Base-by-base conservation (phyloP, 2,329 filamentous ascomycete species). In the Arthroderma sp. region DNA sequence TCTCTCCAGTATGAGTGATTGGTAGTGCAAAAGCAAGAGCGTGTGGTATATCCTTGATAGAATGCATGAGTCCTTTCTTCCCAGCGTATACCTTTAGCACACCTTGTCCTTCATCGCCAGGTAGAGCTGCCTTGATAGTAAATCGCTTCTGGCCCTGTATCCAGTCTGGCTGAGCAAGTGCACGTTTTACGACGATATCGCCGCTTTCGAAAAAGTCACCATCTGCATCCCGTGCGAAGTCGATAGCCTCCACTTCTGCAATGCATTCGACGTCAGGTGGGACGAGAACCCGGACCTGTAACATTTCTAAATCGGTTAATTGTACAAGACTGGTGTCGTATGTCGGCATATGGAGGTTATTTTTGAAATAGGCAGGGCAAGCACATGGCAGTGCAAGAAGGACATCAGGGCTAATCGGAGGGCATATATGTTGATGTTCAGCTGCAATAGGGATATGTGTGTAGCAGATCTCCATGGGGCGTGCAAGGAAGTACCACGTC, bases 31-130 rank as follows among this genome's bases (percentile, higher is more conserved):
- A 85, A 0, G 91, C 91, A 56, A 98, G 76, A 1, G 91, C 85
- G 67, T 98, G 91, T 6, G 93, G 91, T 57, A 96, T 96, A 68
- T 96, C 88, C 70, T 93, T 93, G 76, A 93, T 91, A 62, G 88
- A 94, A 73, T 97, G 93, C 91, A 97, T 97, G 56, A 98, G 78
- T 0, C 94, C 94, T 61, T 91, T 84, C 71, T 91, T 93, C 60
- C 94, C 93, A 11, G 91, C 91, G 70, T 96, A 98, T 37, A 98
- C 77, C 70, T 94, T 96, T 58, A 98, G 76, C 11, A 86, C 81
- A 43, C 88, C 93, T 43, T 88, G 85, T 11, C 91, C 91, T 72
- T 96, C 91, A 64, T 97, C 91, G 25, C 89, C 87, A 1, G 94
- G 91, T 0, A 98, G 77, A 15, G 97, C 75, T 1, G 89, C 93